Percentiles rank a stretch among this genome's conserved stretches.
These are phyloP conservation scores for Pseudogymnoascus sp. DNA, from an alignment of 2,329 filamentous ascomycete species.

Conservation along the genomic window DNA sequence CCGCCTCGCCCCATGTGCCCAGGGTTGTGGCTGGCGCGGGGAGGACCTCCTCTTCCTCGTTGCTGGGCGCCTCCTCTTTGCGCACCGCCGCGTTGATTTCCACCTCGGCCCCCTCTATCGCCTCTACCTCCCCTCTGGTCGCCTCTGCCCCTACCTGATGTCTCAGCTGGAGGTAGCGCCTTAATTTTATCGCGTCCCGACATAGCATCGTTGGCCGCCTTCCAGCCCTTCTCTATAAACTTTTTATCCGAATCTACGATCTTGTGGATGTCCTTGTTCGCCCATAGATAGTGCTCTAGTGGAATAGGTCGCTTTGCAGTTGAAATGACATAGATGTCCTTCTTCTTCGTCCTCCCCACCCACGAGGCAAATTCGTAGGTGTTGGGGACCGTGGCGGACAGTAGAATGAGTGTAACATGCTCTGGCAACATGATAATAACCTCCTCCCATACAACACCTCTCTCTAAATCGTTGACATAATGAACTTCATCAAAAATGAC, in stretches of 20 bases:
- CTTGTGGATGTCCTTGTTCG: constrained; percentile 82
- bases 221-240: constrained; percentile 90
- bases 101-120: constrained; percentile 41
- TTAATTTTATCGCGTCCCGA: constrained; percentile 74
- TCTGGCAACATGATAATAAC: constrained; percentile 99
- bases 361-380: constrained; percentile 97
- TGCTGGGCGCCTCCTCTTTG: constrained; percentile 50
- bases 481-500: constrained; percentile 99
- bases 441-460: constrained; percentile 98
- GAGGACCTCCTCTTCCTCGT: constrained; percentile 41
- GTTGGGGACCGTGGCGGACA: constrained; percentile 95
- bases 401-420: constrained; percentile 87
- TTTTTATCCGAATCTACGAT: constrained; percentile 90
- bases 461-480: constrained; percentile 92
- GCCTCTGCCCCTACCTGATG: constrained; percentile 37
- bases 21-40: constrained; percentile 44
- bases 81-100: constrained; percentile 41
- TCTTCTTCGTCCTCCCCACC: constrained; percentile 96
- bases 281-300: constrained; percentile 94
- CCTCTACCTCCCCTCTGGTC: constrained; percentile 46
- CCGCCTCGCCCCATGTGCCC: constrained; percentile 90
- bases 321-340: constrained; percentile 98
- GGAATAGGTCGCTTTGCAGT: constrained; percentile 92
- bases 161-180: constrained; percentile 33
- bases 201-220: constrained; percentile 76